Evolutionary conservation across 345 rosid species (phyloP).

Genomic region (Nasturtium officinale): DNA sequence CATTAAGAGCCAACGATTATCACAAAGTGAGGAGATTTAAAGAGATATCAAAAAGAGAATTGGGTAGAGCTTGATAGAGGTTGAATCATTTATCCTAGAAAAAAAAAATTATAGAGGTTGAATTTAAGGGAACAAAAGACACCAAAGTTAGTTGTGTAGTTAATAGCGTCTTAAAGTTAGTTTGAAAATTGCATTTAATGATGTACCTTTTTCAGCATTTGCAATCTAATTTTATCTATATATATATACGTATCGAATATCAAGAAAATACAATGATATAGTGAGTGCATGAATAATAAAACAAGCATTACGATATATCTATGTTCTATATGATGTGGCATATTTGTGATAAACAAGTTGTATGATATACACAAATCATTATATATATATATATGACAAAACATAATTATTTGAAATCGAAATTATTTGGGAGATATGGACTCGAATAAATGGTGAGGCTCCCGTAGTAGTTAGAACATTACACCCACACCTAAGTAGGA

Average conservation of each 20-base stretch:
- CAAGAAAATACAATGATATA: neutral
- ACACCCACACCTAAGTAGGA: constrained; percentile 44
- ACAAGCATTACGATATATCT: neutral
- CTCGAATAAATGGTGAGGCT: constrained; percentile 33
- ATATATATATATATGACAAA: neutral
- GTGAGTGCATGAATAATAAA: constrained; percentile 35
- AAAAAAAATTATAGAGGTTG: neutral
- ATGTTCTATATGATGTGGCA: neutral
- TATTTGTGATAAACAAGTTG: neutral
- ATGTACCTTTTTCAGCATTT: constrained; percentile 14
- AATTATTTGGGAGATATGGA: constrained; percentile 1
- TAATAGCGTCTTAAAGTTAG: constrained; percentile 18
- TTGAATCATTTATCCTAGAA: neutral
- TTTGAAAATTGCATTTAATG: constrained; percentile 39
- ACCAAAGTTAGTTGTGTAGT: constrained; percentile 43
- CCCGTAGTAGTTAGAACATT: constrained; percentile 52
- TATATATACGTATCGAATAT: neutral
- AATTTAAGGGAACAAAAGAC: constrained; percentile 18
- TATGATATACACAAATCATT: neutral
- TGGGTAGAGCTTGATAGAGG: neutral
- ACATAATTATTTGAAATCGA: neutral
- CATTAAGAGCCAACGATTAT: neutral
- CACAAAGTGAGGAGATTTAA: neutral
- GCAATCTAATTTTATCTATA: neutral
- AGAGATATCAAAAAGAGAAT: neutral